phyloP scores from a whole-genome alignment of 2,329 filamentous ascomycete species.

The Drechslerella stenobrocha region DNA sequence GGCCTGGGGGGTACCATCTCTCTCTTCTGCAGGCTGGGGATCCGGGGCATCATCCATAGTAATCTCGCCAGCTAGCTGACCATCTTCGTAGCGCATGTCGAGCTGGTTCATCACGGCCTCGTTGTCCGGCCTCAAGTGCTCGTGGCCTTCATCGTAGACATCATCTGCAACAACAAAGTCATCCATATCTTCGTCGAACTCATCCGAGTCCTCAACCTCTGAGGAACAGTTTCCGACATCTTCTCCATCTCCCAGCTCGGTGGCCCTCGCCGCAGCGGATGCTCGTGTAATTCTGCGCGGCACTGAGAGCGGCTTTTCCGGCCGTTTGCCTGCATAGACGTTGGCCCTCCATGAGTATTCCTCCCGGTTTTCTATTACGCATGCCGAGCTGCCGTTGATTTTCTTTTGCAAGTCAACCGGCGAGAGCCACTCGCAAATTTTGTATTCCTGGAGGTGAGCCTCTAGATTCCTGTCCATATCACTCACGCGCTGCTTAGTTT shows the following conservation, averaged over 20 bases:
- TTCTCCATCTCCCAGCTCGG: slow-evolving; percentile 8
- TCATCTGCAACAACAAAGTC: slow-evolving; percentile 50
- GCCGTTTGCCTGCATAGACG: slow-evolving; percentile 33
- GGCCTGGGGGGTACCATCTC: too few species aligned
- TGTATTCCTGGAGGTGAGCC: slow-evolving; percentile 18
- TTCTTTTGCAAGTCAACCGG: slow-evolving; percentile 18
- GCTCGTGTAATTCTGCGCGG: not conserved
- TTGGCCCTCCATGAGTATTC: slow-evolving; percentile 37
- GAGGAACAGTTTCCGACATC: slow-evolving; percentile 20
- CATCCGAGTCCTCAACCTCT: slow-evolving; percentile 41
- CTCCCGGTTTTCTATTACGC: slow-evolving; percentile 41
- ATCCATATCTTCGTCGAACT: slow-evolving; percentile 34
- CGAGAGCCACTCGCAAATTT: slow-evolving; percentile 21
- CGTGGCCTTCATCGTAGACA: slow-evolving; percentile 45
- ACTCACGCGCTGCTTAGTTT: slow-evolving; percentile 19
- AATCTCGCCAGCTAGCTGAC: not conserved
- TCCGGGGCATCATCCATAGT: slow-evolving; percentile 9
- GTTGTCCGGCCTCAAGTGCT: slow-evolving; percentile 33
- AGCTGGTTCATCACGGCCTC: slow-evolving; percentile 6
- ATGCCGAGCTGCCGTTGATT: slow-evolving; percentile 34
- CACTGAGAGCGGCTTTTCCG: slow-evolving; percentile 4
- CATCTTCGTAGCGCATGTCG: not conserved
- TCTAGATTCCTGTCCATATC: slow-evolving; percentile 16
- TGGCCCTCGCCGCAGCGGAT: too few species aligned
- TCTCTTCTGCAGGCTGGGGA: too few species aligned